Evolutionary conservation across 1,284 basidiomycete species (phyloP), one percentile per base, ranked within the genome.

Genomic region (Melampsora americana): DNA sequence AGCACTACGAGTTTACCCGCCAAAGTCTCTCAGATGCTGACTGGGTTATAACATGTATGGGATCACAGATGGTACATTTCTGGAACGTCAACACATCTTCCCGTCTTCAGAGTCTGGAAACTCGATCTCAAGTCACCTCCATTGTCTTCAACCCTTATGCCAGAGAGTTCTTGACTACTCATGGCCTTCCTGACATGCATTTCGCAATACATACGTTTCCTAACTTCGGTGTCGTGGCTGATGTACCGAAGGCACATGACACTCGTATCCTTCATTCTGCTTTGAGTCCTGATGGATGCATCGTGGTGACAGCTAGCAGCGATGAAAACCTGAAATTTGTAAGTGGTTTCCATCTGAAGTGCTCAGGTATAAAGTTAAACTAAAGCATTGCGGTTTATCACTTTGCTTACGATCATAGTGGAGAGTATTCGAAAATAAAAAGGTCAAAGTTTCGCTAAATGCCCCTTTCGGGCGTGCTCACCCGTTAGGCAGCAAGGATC

Each of bases 241-340:
- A 96, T 83, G 92, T 96, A 75, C 87, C 90, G 7, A 92, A 95
- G 77, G 93, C 94, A 2, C 95, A 97, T 81, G 93, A 96, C 81
- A 89, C 90, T 30, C 86, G 95, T 0, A 91, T 97, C 66, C 84
- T 97, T 56, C 93, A 91, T 82, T 91, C 90, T 69, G 88, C 89
- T n/a, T 82, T 95, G 9, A 88, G 90, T 68, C 95, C 94, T 1
- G 90, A 89, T 20, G 95, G 94, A 0, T 92, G 93, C 79, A 88
- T 92, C 6, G 89, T 97, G 7, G 91, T 89, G 78, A 96, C 94
- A 0, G 92, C 91, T 20, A 92, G 92, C 0, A 91, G 90, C 0
- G 95, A 97, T 81, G 94, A 97, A 85, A 94, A 93, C 81, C 85
- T 97, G 80, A 96, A 96, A 84, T 93, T 94, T 35, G 73, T 75